phyloP scores from a whole-genome alignment of 1,284 basidiomycete genomes.

The Phaffia rhodozyma region DNA sequence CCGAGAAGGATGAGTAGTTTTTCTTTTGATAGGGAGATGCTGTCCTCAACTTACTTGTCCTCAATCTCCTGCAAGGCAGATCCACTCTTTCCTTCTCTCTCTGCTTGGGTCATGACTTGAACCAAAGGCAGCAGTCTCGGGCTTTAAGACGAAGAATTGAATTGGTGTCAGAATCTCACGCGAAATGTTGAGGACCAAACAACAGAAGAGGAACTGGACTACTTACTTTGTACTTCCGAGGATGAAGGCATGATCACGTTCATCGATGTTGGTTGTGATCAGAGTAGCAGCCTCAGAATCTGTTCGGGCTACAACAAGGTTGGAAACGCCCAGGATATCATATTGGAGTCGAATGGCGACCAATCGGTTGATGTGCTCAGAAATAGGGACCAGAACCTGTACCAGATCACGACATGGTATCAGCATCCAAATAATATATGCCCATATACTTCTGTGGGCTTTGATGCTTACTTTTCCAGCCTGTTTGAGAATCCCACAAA shows the following conservation, averaged over 20 bases:
- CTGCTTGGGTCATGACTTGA: constrained; percentile 70
- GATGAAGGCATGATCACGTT: constrained; percentile 92
- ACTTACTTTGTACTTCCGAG: constrained; percentile 67
- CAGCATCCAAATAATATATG: constrained; percentile 12
- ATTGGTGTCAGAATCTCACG: not conserved
- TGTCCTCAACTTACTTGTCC: constrained; percentile 46
- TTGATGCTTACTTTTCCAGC: no score
- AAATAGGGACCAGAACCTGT: constrained; percentile 45
- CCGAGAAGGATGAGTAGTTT: not conserved
- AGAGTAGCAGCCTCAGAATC: constrained; percentile 87
- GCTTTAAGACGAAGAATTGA: constrained; percentile 14
- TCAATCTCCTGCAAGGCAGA: constrained; percentile 73
- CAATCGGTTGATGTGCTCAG: constrained; percentile 67
- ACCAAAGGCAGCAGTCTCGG: constrained; percentile 55
- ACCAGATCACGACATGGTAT: no score
- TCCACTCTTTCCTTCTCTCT: constrained; percentile 65
- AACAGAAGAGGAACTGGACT: not conserved
- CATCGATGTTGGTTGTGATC: constrained; percentile 92
- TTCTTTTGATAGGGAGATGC: not conserved
- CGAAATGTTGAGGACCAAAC: not conserved
- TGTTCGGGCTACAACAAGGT: constrained; percentile 61
- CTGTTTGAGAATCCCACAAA: no score
- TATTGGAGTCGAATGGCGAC: constrained; percentile 64
- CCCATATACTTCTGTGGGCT: not conserved
- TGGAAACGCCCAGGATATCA: constrained; percentile 67